Conservation (phyloP, 352 stramenopile species). For the Pythium myriotylum region DNA sequence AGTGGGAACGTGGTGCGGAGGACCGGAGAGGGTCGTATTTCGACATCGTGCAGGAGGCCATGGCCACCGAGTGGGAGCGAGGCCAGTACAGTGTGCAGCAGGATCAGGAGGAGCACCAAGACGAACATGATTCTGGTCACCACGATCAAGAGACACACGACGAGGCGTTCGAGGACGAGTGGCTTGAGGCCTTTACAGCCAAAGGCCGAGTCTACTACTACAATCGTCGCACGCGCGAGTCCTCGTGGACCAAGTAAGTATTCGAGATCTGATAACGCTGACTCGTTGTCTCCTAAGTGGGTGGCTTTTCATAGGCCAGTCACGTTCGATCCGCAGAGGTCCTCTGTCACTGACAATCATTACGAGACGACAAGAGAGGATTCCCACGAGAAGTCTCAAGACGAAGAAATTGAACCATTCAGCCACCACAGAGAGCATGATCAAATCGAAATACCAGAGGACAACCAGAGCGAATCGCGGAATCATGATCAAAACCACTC, state of each 20-base stretch:
- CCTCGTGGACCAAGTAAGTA: conserved; percentile 79
- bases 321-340: too few relatives aligned
- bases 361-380: conserved; percentile 3
- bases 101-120: conserved; percentile 10
- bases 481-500: not conserved
- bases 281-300: too few relatives aligned
- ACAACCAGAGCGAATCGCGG: not conserved
- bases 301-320: too few relatives aligned
- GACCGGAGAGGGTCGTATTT: conserved; percentile 31
- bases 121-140: conserved; percentile 20
- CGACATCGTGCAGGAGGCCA: conserved; percentile 57
- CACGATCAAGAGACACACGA: conserved; percentile 11
- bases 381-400: not conserved
- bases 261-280: too few relatives aligned
- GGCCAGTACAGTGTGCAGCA: conserved; percentile 3
- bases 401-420: not conserved
- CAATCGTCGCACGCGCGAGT: conserved; percentile 83
- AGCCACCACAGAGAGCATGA: not conserved
- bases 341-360: too few relatives aligned
- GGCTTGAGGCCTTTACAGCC: conserved; percentile 82
- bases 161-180: conserved; percentile 43
- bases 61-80: conserved; percentile 20
- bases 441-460: not conserved
- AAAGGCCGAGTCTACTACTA: conserved; percentile 90
- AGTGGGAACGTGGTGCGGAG: conserved; percentile 1